These are phyloP conservation scores for Echium plantagineum DNA, from an alignment of 257 asterid genomes.

Conservation along the genomic window DNA sequence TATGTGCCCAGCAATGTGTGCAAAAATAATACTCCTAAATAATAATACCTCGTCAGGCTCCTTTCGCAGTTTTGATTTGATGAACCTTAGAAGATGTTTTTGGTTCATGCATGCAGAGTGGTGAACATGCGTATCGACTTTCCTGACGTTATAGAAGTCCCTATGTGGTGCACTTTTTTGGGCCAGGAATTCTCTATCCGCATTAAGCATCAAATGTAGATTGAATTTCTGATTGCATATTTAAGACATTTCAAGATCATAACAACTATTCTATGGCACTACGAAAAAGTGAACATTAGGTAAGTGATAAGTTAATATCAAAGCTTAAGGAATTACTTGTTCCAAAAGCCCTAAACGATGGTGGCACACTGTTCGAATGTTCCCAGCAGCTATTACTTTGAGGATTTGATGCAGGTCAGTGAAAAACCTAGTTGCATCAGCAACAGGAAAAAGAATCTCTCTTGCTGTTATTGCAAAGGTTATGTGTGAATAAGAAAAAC, in stretches of 20 bases:
- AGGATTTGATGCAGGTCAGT: conserved; percentile 92
- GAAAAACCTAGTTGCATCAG: conserved; percentile 88
- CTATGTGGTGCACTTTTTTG: conserved; percentile 99
- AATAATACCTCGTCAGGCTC: conserved; percentile 87
- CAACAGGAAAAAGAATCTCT: conserved; percentile 79
- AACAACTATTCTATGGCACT: conserved; percentile 4
- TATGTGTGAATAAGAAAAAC: conserved; percentile 10
- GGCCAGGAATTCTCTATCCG: conserved; percentile 95
- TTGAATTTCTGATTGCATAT: conserved; percentile 70
- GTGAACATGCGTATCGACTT: conserved; percentile 97
- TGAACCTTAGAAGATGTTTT: conserved; percentile 88
- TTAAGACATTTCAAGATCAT: conserved; percentile 1
- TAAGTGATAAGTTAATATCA: conserved; percentile 8
- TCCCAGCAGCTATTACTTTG: conserved; percentile 91
- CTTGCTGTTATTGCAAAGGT: conserved; percentile 35
- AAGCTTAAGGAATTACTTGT: conserved; percentile 41
- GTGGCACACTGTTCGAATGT: conserved; percentile 81
- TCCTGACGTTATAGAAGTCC: conserved; percentile 93
- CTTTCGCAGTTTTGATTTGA: conserved; percentile 88
- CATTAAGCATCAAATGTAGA: conserved; percentile 97
- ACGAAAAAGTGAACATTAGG: conserved; percentile 1
- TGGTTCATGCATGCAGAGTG: conserved; percentile 99
- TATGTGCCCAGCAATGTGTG: too few species aligned
- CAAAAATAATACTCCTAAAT: too few species aligned
- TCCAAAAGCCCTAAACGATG: conserved; percentile 91